Conservation (phyloP, 2,329 filamentous ascomycete genomes). For the Sporothrix protearum region DNA sequence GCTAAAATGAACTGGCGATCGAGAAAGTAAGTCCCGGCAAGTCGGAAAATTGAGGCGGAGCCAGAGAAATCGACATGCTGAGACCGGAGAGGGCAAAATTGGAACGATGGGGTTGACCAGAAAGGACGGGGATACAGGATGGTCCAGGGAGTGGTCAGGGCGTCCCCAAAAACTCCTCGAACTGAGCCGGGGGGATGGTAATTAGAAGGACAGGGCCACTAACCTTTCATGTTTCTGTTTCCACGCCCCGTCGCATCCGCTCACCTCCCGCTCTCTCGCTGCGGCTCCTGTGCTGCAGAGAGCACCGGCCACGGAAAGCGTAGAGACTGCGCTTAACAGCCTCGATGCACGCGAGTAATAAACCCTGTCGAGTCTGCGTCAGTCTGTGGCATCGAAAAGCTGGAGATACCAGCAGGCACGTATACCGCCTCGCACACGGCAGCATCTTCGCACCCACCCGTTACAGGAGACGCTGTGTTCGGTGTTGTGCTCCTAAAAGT, state of each 20-base stretch:
- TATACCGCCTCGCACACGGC: not conserved
- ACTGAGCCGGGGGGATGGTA: not conserved
- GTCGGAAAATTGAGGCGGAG: slow-evolving; percentile 8
- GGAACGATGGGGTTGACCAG: slow-evolving; percentile 1
- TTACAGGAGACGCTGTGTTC: not conserved
- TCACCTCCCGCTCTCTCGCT: slow-evolving; percentile 2
- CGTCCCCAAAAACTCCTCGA: not conserved
- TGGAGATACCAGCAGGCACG: not conserved
- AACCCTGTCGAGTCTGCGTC: slow-evolving; percentile 5
- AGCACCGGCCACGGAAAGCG: not conserved
- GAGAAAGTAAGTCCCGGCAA: not conserved
- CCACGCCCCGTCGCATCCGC: slow-evolving; percentile 17
- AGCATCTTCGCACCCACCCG: not conserved
- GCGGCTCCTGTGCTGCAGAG: slow-evolving; percentile 2
- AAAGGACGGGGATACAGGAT: slow-evolving; percentile 1
- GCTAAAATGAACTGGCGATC: not conserved
- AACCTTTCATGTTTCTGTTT: slow-evolving; percentile 1
- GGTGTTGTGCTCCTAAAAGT: not conserved
- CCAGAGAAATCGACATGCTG: slow-evolving; percentile 2
- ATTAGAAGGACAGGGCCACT: not conserved
- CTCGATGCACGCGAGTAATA: not conserved
- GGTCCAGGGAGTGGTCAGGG: slow-evolving; percentile 4
- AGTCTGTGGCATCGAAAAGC: slow-evolving; percentile 1
- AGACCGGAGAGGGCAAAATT: not conserved
- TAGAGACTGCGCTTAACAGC: not conserved